Base-by-base conservation (phyloP, 805 yeast genomes). In the Lipomyces japonicus region DNA sequence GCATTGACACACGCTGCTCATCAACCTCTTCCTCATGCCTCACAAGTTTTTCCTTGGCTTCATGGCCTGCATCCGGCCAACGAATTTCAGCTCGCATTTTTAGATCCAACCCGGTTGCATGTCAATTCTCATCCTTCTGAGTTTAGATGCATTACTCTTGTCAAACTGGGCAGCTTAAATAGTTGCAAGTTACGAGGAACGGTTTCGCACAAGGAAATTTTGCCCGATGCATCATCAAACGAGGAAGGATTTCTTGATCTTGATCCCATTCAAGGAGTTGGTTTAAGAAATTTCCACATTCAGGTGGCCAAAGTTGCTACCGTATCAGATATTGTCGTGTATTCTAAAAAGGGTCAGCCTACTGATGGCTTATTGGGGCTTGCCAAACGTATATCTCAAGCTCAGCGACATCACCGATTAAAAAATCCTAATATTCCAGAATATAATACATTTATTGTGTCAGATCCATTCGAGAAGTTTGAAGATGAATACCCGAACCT, bases 41-140 rank as follows among this genome's bases (percentile, higher is more conserved):
- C 73, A 22, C 62, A 63, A 9, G 78, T 90, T 75, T 90, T 89
- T 61, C 97, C 97, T 0, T 89, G 96, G 96, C 71, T 87, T 23
- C 96, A 90, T 65, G 93, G 95, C 0, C 71, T 85, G 39, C 80
- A 82, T 54, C 73, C 72, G 12, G 71, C 74, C 31, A 79, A 80
- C 61, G 69, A 74, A 37, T 77, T 82, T 22, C 84, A 80, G 61
- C 67, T 75, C 39, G 74, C 65, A 70, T 79, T 66, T 59, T 51
- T 65, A 38, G 69, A 68, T 48, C 71, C 70, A 4, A 36, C 36
- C 68, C 60, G 39, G 57, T 18, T 54, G 53, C 55, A 50, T 48
- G 34, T 42, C 24, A 59, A 58, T 46, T 58, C 61, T 34, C 59
- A 71, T 44, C 28, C 30, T 42, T 7, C 50, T 47, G 23, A 9